phyloP scores from a whole-genome alignment of 352 stramenopile species.

The Pythium dissotocum region DNA sequence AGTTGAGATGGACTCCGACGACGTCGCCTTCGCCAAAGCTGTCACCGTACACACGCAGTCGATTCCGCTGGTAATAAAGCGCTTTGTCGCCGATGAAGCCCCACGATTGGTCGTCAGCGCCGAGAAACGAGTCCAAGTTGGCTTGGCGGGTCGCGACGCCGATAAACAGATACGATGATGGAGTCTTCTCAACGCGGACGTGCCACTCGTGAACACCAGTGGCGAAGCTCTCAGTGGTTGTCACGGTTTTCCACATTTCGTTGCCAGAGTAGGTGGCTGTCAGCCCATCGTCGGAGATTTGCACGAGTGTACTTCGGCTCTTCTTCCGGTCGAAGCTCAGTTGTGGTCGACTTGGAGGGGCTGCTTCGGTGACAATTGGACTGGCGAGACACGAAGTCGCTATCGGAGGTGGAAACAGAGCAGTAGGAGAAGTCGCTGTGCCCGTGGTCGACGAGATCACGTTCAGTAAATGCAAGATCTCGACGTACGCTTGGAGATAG shows the following conservation, averaged over 20 bases:
- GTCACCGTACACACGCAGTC: slow-evolving; percentile 88
- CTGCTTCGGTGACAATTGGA: neutral
- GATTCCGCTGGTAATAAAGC: slow-evolving; percentile 98
- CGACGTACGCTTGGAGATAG: slow-evolving; percentile 72
- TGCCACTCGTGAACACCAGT: slow-evolving; percentile 82
- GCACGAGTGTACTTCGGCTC: slow-evolving; percentile 58
- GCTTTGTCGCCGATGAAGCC: slow-evolving; percentile 98
- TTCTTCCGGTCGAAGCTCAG: slow-evolving; percentile 62
- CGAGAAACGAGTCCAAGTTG: slow-evolving; percentile 96
- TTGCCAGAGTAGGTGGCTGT: slow-evolving; percentile 74
- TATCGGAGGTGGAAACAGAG: slow-evolving; percentile 13
- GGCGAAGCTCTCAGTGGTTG: slow-evolving; percentile 66
- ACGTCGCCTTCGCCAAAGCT: slow-evolving; percentile 85
- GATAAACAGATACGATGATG: slow-evolving; percentile 96
- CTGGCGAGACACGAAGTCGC: slow-evolving; percentile 14
- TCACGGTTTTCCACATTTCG: slow-evolving; percentile 90
- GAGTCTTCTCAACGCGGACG: slow-evolving; percentile 94
- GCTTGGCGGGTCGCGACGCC: slow-evolving; percentile 92
- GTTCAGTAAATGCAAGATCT: slow-evolving; percentile 39
- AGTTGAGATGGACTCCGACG: slow-evolving; percentile 84
- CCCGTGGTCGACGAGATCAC: neutral
- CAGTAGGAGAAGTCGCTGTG: neutral
- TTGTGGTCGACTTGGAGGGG: neutral
- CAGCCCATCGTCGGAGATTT: slow-evolving; percentile 63
- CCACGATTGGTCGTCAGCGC: slow-evolving; percentile 97